Base-by-base conservation (phyloP, 371 early-diverging fungal species). In the Mortierella sp. region DNA sequence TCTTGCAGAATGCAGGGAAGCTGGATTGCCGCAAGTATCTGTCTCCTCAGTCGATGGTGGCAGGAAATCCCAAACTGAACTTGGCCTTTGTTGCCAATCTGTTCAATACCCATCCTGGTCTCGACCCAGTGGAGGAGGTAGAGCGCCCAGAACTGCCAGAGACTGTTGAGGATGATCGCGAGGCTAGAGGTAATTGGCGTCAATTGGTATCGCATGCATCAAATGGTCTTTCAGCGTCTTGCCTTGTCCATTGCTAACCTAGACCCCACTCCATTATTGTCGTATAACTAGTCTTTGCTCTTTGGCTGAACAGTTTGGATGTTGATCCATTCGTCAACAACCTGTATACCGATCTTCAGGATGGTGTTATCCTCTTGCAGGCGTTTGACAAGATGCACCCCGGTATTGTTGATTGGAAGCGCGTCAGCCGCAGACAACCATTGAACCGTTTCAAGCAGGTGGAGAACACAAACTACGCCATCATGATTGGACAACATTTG, bases 241-340 rank as follows among this genome's bases (percentile, higher is more conserved):
- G n/a, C n/a, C n/a, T n/a, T n/a, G n/a, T n/a, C n/a, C n/a, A n/a
- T 19, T 43, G 29, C 39, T 40, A 46, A 19, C 21, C 9, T 46
- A 46, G 9, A 2, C 9, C 21, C 21, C 46, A 9, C 19, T n/a
- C n/a, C n/a, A n/a, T n/a, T n/a, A n/a, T n/a, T n/a, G n/a, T n/a
- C 16, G 37, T n/a, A 24, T 46, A 22, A 49, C 13, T 55, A 82
- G 96, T 96, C 34, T 96, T 95, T 80, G 92, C 95, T 34, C 85
- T 97, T 31, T 97, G 98, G 98, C 83, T 97, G 40, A 97, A 97
- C 88, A 91, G 91, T 71, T 86, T 98, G 52, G 94, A 94, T 61
- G 96, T 96, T 12, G 96, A 97, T 7, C 97, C 97, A 12, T 96
- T 95, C 70, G 96, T 98, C 47, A 91, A 93, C 82, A 94, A 94